Base-by-base conservation (phyloP, 2,329 filamentous ascomycete genomes). In the Fonsecaea pedrosoi region DNA sequence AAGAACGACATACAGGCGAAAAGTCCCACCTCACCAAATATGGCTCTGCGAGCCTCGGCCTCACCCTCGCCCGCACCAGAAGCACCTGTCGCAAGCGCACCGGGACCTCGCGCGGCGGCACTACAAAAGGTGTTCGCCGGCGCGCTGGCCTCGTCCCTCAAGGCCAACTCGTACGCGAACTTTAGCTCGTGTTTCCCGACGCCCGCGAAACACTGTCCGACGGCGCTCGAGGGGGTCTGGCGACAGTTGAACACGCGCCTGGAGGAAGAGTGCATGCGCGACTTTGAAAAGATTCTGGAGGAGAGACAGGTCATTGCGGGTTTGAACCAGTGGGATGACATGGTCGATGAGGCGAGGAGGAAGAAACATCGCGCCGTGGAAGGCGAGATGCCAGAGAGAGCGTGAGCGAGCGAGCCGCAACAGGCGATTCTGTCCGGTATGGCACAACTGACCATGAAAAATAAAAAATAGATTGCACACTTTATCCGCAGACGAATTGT, bases 171-270 rank as follows among this genome's bases (percentile, higher is more conserved):
- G 9, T 85, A 87, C 74, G 78, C 80, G 57, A 89, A 88, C 72
- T 90, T 89, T 74, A 82, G 85, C 0, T 79, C 85, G 30, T 90
- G 87, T 72, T 89, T 89, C 70, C 87, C 87, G 0, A 90, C 87
- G 0, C 84, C 86, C 1, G 85, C 87, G 18, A 79, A 81, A 72
- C 80, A 87, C 72, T 85, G 85, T 10, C 84, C 86, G 1, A 83
- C 83, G 32, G 83, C 82, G 50, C 73, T 90, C 65, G 83, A 87
- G 72, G 80, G 81, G 3, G 79, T 90, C 25, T 86, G 86, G 78
- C 79, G 82, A 62, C 85, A 89, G 70, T 82, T 89, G 70, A 85
- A 85, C 50, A 81, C 82, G 59, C 84, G 87, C 71, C 75, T 89
- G 60, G 85, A 87, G 70, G 83, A 84, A 69, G 82, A 82, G 60